Conservation (phyloP, 768 basidiomycete genomes). For the Paxillus involutus region DNA sequence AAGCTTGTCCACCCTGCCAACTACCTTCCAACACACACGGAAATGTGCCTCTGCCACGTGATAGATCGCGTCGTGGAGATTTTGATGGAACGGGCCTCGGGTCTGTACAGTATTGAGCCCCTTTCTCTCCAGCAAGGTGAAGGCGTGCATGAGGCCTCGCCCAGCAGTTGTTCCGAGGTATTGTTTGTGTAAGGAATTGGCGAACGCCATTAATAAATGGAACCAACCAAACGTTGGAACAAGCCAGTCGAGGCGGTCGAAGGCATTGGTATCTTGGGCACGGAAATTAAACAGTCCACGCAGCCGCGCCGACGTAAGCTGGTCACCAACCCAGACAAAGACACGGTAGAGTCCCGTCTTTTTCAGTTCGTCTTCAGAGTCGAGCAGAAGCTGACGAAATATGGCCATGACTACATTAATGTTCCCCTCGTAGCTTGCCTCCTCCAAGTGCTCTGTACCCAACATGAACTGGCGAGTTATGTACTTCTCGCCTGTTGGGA, state of each 20-base stretch:
- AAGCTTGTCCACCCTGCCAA: too few species aligned
- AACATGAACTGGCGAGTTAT: slow-evolving; percentile 35
- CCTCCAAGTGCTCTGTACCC: slow-evolving; percentile 33
- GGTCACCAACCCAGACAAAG: slow-evolving; percentile 36
- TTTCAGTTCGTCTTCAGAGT: slow-evolving; percentile 19
- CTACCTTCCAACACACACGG: too few species aligned
- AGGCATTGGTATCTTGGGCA: slow-evolving; percentile 38
- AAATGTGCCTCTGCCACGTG: too few species aligned
- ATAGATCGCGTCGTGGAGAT: too few species aligned
- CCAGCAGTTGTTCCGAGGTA: too few species aligned
- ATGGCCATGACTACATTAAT: slow-evolving; percentile 30
- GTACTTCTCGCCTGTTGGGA: slow-evolving; percentile 28
- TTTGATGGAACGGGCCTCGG: too few species aligned
- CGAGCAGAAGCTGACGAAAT: slow-evolving; percentile 27
- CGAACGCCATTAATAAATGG: slow-evolving; percentile 40
- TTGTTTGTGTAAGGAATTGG: slow-evolving; percentile 41
- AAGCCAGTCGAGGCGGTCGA: slow-evolving; percentile 38
- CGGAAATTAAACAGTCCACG: slow-evolving; percentile 35
- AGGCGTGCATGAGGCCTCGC: too few species aligned
- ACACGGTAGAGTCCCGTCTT: slow-evolving; percentile 19
- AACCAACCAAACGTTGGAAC: slow-evolving; percentile 39
- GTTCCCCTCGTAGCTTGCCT: slow-evolving; percentile 41
- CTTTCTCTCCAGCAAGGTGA: too few species aligned
- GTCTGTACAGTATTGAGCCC: too few species aligned
- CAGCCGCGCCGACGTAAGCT: slow-evolving; percentile 37